Base-by-base conservation (phyloP, 1,284 basidiomycete genomes). In the Apiotrichum gamsii region DNA sequence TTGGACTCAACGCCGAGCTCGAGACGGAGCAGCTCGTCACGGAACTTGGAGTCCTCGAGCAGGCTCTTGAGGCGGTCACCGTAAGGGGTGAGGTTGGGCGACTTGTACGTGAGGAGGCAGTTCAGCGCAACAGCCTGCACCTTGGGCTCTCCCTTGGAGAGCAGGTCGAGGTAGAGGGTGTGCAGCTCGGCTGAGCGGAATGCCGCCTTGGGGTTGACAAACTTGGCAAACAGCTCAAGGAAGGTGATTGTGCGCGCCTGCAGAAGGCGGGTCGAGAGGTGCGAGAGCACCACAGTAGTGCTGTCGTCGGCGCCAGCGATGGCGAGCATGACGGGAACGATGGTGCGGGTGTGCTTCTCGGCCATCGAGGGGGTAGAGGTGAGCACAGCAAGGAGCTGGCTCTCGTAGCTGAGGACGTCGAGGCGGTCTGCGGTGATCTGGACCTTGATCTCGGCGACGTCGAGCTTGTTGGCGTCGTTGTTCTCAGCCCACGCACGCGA, bases 171-270 rank as follows among this genome's bases (percentile, higher is more conserved):
- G 70, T 94, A 90, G 19, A 90, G 72, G 0, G 69, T 50, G 48
- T 81, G 81, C 15, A 98, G 77, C 0, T 78, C 78, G 10, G 83
- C 78, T 0, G 87, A 80, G 4, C 81, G 78, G 61, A 82, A 80
- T 1, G 95, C 76, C 0, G 88, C 87, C 70, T 90, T 93, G 10
- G 91, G 91, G 63, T 96, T 96, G 59, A 75, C 75, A 66, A 99
- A 88, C 67, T 90, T 93, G 47, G 86, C 80, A 65, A 97, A 87
- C 2, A 98, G 77, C 28, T 81, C 81, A 21, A 98, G 81, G 83
- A 88, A 96, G 2, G 80, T 76, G 16, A 71, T 76, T 23, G 90
- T 78, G 71, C 66, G 68, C 71, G 72, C 33, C 47, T 73, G 72
- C 13, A 68, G 60, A 32, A 64, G 60, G 14, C 70, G 68, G 4